Base-by-base conservation (phyloP, 2,329 filamentous ascomycete genomes). In the Diaporthe sp. region DNA sequence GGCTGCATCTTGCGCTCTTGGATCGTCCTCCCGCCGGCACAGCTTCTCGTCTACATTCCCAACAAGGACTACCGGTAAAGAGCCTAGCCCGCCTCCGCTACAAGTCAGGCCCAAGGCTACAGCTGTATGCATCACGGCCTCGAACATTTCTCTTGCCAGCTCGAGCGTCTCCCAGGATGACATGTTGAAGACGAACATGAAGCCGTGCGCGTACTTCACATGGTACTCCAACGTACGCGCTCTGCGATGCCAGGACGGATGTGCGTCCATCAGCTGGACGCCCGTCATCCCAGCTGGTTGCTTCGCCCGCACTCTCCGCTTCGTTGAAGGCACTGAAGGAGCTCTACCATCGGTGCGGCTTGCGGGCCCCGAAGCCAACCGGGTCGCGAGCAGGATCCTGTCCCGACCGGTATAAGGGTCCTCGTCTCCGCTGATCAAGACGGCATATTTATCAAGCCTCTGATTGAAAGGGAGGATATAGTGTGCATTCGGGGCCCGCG, bases 151-250 rank as follows among this genome's bases (percentile, higher is more conserved):
- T 22, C 4, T 42, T 8, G 22, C n/a, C 15, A 45, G 25, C 19
- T 64, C 58, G 2, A 64, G 58, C 8, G 58, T 30, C 15, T 19
- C 15, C 17, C 8, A 25, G 1, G 58, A 64, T 33, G 58, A 64
- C 58, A 64, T 64, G 25, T 42, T 64, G 17, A 64, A 45, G n/a
- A 64, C 9, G 38, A 64, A 30, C 3, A 64, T 3, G 58, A 64
- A 64, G 13, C 38, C 40, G 2, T 61, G 35, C n/a, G 38, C 58
- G 15, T 61, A 61, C n/a, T 61, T 61, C n/a, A 61, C 58, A 19
- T 61, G n/a, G 25, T 61, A 42, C n/a, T 42, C 38, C 13, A 61
- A 38, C 58, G 42, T 61, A 22, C 10, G 13, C 13, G 57, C 35
- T 10, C 57, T 42, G 10, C 22, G 33, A 40, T 60, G 7, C 57